Evolutionary conservation across 1,284 basidiomycete genomes (phyloP).

Genomic region (Jaminaea rosea): DNA sequence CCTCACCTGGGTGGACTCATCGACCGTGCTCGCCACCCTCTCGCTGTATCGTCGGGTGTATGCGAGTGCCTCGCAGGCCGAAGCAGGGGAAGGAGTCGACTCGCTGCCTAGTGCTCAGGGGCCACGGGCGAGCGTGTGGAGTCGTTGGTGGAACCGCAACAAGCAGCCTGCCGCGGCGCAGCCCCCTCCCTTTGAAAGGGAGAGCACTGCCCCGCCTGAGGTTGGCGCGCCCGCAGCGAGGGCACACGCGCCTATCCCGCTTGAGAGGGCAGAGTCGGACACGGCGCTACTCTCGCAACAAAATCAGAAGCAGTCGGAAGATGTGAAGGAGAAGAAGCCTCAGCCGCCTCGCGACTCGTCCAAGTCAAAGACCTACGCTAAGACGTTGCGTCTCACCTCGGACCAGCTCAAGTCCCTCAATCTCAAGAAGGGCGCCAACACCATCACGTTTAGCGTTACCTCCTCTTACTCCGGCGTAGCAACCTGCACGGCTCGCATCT

Average conservation of each 20-base stretch:
- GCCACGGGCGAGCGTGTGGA: constrained; percentile 27
- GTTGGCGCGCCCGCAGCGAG: background rate
- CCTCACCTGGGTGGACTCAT: constrained; percentile 53
- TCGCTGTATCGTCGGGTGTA: constrained; percentile 29
- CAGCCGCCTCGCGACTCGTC: too few relatives aligned
- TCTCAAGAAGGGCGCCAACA: constrained; percentile 79
- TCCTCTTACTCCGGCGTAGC: constrained; percentile 74
- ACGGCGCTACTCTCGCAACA: background rate
- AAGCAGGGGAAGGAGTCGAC: constrained; percentile 47
- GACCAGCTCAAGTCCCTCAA: constrained; percentile 65
- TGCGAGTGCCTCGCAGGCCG: constrained; percentile 6
- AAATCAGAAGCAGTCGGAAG: background rate
- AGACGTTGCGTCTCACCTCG: constrained; percentile 78
- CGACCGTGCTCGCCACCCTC: constrained; percentile 52
- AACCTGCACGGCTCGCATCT: constrained; percentile 77
- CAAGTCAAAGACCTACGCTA: constrained; percentile 76
- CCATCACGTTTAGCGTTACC: constrained; percentile 80
- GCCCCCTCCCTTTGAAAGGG: background rate
- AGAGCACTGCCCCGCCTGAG: background rate
- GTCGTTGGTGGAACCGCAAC: constrained; percentile 37
- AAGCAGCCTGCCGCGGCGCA: background rate
- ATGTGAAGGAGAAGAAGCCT: background rate
- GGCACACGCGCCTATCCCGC: background rate
- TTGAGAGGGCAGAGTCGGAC: background rate
- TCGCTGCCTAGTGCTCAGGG: constrained; percentile 1